Conservation (phyloP, 768 basidiomycete species). For the Tubosaeta sp. region DNA sequence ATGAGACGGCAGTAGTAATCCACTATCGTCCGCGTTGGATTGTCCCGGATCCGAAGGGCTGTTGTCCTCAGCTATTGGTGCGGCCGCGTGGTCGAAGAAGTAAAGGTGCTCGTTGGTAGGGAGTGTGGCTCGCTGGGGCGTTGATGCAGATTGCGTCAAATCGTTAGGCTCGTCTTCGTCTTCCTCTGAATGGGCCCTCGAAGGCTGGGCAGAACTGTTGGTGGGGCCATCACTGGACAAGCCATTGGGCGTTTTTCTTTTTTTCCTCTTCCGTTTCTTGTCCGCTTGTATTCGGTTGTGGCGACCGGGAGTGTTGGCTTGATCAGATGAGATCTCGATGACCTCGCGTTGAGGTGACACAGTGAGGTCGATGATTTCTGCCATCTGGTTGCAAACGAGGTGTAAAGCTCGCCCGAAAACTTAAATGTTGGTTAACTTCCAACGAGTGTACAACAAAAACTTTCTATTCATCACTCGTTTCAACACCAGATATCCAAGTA, state of each 20-base stretch:
- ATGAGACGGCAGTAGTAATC: conserved; percentile 63
- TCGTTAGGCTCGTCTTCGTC: conserved; percentile 1
- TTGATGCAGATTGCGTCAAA: conserved; percentile 34
- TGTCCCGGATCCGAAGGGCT: conserved; percentile 11
- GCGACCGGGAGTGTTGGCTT: conserved; percentile 3
- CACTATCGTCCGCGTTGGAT: conserved; percentile 12
- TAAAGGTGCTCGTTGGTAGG: conserved; percentile 34
- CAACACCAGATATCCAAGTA: too few species aligned
- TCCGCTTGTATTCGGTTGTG: conserved; percentile 10
- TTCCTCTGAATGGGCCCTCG: conserved; percentile 19
- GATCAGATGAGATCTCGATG: conserved; percentile 31
- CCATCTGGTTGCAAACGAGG: conserved; percentile 9
- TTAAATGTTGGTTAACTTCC: neutral
- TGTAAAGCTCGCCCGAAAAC: neutral
- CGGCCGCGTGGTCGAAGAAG: conserved; percentile 47
- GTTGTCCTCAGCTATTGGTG: conserved; percentile 29
- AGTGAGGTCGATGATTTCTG: conserved; percentile 34
- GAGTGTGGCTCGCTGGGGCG: conserved; percentile 26
- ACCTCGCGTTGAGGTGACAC: conserved; percentile 25
- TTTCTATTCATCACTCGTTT: too few species aligned
- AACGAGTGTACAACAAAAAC: too few species aligned
- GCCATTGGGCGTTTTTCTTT: conserved; percentile 21
- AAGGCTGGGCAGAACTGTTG: conserved; percentile 15
- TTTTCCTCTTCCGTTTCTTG: conserved; percentile 27
- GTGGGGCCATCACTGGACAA: conserved; percentile 7